Evolutionary conservation across 768 basidiomycete species (phyloP), one percentile per base, ranked within the genome.

Genomic region (Hemileccinum rubropunctum): DNA sequence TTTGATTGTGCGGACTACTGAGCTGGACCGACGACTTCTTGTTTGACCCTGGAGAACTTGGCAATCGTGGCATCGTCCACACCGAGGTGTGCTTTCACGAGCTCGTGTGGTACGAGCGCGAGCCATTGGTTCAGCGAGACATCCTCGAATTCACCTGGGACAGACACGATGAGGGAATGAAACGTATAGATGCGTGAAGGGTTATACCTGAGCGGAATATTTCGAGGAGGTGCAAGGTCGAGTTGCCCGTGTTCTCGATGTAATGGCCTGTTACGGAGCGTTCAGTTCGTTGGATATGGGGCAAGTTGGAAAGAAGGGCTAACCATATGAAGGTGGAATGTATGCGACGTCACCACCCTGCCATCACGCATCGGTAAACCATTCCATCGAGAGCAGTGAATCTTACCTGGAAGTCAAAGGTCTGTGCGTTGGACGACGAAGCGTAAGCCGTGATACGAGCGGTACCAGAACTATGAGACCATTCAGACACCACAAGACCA

Each of bases 181-280:
- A 9, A 15, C 2, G 8, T n/a, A 30, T 5, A n/a, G 12, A n/a
- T 0, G 21, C 13, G 6, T 17, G 15, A 11, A 34, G 10, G 9
- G 5, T 50, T 68, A 44, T 60, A 76, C 78, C 73, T 26, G 80
- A 71, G 56, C 73, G 77, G 62, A 84, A 80, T n/a, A 86, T 76
- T 60, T 86, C 83, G 6, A 87, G 70, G 59, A 78, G 81, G 52
- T 66, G 71, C 34, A 86, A 62, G 3, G 83, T 78, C 2, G 75
- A 73, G 54, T 82, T 78, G 14, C 83, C 83, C 4, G 75, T 81
- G 62, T 86, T 84, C 62, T 86, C 83, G 23, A 86, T 71, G 59
- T 86, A 85, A 59, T 87, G 85, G 1, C 82, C 82, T 78, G n/a
- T 14, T 55, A 50, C 33, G 7, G 1, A 42, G 1, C 11, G 46